phyloP scores from a whole-genome alignment of 2,329 filamentous ascomycete genomes.

The Sclerotinia trifoliorum region DNA sequence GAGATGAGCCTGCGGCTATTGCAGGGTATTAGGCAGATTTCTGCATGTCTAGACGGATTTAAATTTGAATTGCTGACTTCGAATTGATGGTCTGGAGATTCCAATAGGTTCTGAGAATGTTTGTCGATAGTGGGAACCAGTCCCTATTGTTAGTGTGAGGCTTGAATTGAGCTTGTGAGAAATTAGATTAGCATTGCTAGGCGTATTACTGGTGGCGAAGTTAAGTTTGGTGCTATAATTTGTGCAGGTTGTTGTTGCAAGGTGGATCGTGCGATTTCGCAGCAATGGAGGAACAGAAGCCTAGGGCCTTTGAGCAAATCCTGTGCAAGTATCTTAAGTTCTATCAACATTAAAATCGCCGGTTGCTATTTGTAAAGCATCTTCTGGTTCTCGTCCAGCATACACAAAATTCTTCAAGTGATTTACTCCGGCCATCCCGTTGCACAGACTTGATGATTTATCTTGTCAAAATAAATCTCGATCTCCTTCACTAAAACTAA shows the following conservation, averaged over 20 bases:
- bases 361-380: background rate
- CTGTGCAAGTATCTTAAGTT: background rate
- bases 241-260: background rate
- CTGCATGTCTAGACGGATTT: background rate
- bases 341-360: background rate
- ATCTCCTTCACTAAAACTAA: background rate
- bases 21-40: background rate
- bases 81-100: background rate
- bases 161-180: background rate
- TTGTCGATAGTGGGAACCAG: background rate
- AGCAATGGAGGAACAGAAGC: background rate
- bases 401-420: background rate
- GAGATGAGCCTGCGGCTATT: background rate
- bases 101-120: background rate
- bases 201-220: background rate
- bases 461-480: background rate
- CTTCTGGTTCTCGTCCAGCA: background rate
- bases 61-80: background rate
- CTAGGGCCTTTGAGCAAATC: background rate
- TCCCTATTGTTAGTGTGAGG: background rate
- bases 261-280: background rate
- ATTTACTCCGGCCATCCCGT: background rate
- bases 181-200: background rate
- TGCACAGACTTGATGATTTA: background rate
- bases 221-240: background rate